phyloP scores from a whole-genome alignment of 176 grass and related monocot species.

The Musa troglodytarum region DNA sequence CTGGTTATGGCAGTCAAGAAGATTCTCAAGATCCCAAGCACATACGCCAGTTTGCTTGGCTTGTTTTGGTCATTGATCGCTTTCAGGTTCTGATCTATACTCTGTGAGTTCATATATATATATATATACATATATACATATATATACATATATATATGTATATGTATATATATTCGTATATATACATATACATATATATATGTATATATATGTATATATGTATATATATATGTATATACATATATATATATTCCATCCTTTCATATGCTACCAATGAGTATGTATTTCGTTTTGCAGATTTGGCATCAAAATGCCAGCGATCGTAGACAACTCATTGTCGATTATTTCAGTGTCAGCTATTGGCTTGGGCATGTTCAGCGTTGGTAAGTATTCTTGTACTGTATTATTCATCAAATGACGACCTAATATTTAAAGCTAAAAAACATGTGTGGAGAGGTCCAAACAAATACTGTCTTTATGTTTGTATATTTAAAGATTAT shows the following conservation, averaged over 20 bases:
- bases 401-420: too few species aligned
- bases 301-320: constrained; percentile 59
- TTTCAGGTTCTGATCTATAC: constrained; percentile 37
- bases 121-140: too few species aligned
- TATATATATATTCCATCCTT: background rate
- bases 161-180: too few species aligned
- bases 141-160: too few species aligned
- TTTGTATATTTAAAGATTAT: too few species aligned
- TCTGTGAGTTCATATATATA: too few species aligned
- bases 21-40: constrained; percentile 60
- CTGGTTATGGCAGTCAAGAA: constrained; percentile 49
- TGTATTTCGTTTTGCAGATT: constrained; percentile 18
- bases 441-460: too few species aligned
- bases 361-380: constrained; percentile 83
- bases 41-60: constrained; percentile 71
- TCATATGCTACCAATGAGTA: background rate
- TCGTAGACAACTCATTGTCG: constrained; percentile 44
- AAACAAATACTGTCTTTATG: too few species aligned
- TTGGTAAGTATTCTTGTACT: constrained; percentile 24
- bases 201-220: too few species aligned
- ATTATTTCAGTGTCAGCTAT: constrained; percentile 53
- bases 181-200: too few species aligned
- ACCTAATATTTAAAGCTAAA: too few species aligned
- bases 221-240: too few species aligned
- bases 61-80: constrained; percentile 68